A percentile compares a stretch with the other conserved stretches of the same genome.
phyloP scores from a whole-genome alignment of 2,329 filamentous ascomycete species.

The Botrytis fabae region DNA sequence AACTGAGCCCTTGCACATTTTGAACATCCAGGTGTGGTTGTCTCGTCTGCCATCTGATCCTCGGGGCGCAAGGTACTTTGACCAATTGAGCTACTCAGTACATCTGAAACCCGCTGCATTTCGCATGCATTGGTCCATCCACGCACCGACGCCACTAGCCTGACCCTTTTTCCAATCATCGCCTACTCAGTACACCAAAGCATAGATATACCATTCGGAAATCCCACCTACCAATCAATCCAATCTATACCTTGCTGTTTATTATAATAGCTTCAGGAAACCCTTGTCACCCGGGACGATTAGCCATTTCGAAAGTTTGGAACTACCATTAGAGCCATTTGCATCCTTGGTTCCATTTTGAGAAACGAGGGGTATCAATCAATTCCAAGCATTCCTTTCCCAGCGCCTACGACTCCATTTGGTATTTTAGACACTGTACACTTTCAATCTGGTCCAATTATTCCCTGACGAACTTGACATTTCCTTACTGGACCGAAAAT shows the following conservation, averaged over 20 bases:
- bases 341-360: slow-evolving; percentile 24
- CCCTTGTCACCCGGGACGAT: slow-evolving; percentile 18
- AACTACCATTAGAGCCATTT: slow-evolving; percentile 16
- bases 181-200: background rate
- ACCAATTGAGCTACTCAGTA: slow-evolving; percentile 3
- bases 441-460: slow-evolving; percentile 20
- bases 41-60: slow-evolving; percentile 22
- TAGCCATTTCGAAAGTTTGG: slow-evolving; percentile 3
- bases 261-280: slow-evolving; percentile 12
- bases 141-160: slow-evolving; percentile 19
- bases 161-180: slow-evolving; percentile 18
- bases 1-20: slow-evolving; percentile 15
- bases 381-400: slow-evolving; percentile 24
- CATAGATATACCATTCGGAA: slow-evolving; percentile 6
- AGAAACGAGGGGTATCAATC: slow-evolving; percentile 23
- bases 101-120: slow-evolving; percentile 22
- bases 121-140: slow-evolving; percentile 14
- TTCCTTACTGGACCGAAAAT: slow-evolving; percentile 23
- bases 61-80: slow-evolving; percentile 22
- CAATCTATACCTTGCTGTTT: slow-evolving; percentile 5
- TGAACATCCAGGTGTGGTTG: slow-evolving; percentile 9
- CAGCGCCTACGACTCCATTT: slow-evolving; percentile 21
- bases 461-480: slow-evolving; percentile 4
- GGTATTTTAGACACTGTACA: background rate
- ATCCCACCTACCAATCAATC: slow-evolving; percentile 4